Conservation (phyloP, 495 filamentous ascomycete genomes). For the Hypoxylon fuscum region DNA sequence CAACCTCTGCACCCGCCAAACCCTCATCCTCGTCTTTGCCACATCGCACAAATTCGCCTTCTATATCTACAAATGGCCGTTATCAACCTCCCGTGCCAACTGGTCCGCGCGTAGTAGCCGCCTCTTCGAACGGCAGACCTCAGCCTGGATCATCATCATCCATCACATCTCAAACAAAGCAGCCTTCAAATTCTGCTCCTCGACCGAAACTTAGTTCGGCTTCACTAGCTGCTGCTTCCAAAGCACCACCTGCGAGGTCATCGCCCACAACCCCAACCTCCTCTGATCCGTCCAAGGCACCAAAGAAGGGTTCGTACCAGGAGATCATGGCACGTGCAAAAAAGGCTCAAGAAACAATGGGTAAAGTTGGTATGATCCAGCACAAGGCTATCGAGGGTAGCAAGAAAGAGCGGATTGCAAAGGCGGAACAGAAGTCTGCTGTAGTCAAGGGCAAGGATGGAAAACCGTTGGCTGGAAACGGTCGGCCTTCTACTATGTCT, state of each 20-base stretch:
- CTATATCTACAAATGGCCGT: constrained; percentile 38
- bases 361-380: constrained; percentile 62
- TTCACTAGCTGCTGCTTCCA: constrained; percentile 27
- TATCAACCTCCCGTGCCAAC: constrained; percentile 34
- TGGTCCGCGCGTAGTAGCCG: constrained; percentile 17
- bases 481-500: constrained; percentile 28
- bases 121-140: constrained; percentile 33
- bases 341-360: constrained; percentile 57
- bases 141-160: constrained; percentile 9
- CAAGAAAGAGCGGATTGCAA: constrained; percentile 58
- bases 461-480: constrained; percentile 35
- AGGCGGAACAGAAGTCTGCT: constrained; percentile 43
- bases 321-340: constrained; percentile 75
- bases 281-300: constrained; percentile 49
- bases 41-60: constrained; percentile 39
- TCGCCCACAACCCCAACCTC: constrained; percentile 39
- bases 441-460: constrained; percentile 34
- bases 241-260: constrained; percentile 31
- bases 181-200: constrained; percentile 6
- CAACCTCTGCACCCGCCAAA: constrained; percentile 15
- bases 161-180: constrained; percentile 29
- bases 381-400: constrained; percentile 61
- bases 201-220: constrained; percentile 33
- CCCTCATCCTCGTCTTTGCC: constrained; percentile 40
- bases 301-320: constrained; percentile 71